Conservation (phyloP, 2,329 filamentous ascomycete species). For the Chaetomium olivaceum region DNA sequence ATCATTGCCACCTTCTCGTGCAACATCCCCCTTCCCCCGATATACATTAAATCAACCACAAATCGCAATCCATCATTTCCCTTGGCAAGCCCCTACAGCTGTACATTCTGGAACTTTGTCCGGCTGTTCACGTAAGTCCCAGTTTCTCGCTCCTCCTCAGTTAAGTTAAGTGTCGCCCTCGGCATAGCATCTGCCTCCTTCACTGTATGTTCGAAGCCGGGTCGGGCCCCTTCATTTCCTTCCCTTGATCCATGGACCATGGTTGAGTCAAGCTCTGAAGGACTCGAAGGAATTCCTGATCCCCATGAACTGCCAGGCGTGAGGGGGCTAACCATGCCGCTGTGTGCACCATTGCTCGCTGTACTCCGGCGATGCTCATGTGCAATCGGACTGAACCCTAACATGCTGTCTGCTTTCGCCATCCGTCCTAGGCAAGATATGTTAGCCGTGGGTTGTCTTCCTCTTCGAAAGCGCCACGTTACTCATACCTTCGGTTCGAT, state of each 20-base stretch:
- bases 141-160: conserved; percentile 30
- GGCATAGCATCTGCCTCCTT: conserved; percentile 2
- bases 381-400: not conserved
- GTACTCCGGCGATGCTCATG: conserved; percentile 12
- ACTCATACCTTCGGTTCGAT: conserved; percentile 24
- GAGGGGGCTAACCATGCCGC: conserved; percentile 11
- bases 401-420: conserved; percentile 17
- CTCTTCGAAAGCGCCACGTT: not conserved
- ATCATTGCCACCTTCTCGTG: not conserved
- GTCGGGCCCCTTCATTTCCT: not conserved
- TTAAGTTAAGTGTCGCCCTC: conserved; percentile 34
- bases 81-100: conserved; percentile 15
- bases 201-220: not conserved
- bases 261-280: conserved; percentile 25
- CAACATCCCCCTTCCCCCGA: not conserved
- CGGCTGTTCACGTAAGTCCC: conserved; percentile 36
- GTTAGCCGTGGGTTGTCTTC: not conserved
- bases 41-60: not conserved
- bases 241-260: not conserved
- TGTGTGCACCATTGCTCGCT: conserved; percentile 7
- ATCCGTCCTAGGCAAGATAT: conserved; percentile 19
- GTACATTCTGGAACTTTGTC: conserved; percentile 24
- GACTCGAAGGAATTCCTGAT: not conserved
- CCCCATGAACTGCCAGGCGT: not conserved
- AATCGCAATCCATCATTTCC: not conserved